These are phyloP conservation scores for Parastagonospora avenae DNA, from an alignment of 2,329 filamentous ascomycete genomes.

Conservation along the genomic window DNA sequence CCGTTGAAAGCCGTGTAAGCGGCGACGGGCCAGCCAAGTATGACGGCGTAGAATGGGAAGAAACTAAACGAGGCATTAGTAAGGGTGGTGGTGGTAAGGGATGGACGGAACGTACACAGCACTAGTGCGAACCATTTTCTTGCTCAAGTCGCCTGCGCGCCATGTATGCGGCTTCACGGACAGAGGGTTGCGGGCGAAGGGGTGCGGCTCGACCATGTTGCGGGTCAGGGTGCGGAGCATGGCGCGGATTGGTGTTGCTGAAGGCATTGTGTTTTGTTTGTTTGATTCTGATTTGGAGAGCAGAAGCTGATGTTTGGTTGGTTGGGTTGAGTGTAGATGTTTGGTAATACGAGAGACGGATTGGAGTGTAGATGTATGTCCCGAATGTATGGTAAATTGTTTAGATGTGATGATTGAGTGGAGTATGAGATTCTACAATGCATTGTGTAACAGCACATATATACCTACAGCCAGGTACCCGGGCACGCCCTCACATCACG, in stretches of 20 bases:
- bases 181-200: conserved; percentile 39
- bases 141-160: conserved; percentile 27
- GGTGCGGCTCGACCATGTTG: conserved; percentile 44
- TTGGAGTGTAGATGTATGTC: conserved; percentile 1
- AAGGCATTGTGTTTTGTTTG: conserved; percentile 32
- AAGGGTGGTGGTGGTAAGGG: neutral
- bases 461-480: neutral
- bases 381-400: neutral
- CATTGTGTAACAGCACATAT: neutral
- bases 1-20: conserved; percentile 32
- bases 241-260: conserved; percentile 33
- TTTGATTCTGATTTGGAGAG: conserved; percentile 1
- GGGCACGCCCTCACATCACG: neutral
- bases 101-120: conserved; percentile 27
- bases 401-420: neutral
- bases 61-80: conserved; percentile 17
- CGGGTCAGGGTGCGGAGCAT: conserved; percentile 40
- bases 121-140: conserved; percentile 27
- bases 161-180: conserved; percentile 30
- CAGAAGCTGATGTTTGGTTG: conserved; percentile 1
- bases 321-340: conserved; percentile 1
- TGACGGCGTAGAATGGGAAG: conserved; percentile 31
- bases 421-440: neutral
- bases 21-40: conserved; percentile 43
- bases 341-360: no score